A percentile compares a stretch with the other conserved stretches of the same genome.
phyloP scores from a whole-genome alignment of 306 rosid species.

The Cucurbita argyrosperma region DNA sequence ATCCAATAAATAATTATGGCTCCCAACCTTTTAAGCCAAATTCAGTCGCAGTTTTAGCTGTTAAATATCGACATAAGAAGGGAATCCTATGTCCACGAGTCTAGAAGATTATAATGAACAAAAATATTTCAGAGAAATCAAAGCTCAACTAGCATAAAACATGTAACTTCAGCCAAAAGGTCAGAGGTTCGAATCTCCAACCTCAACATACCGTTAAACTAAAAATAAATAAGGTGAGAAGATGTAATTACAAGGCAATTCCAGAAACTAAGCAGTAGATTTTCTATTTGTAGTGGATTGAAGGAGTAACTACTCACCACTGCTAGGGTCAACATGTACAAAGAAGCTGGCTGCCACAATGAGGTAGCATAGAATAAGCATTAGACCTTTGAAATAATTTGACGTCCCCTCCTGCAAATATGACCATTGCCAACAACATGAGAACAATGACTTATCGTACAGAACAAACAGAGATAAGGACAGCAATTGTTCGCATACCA shows the following conservation, averaged over 20 bases:
- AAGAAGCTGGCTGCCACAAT: conserved; percentile 91
- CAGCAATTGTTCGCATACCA: background rate
- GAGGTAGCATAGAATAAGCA: conserved; percentile 87
- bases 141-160: no score
- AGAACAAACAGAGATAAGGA: background rate
- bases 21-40: background rate
- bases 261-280: background rate
- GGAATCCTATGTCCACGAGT: background rate
- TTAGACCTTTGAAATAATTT: conserved; percentile 82
- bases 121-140: background rate
- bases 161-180: no score
- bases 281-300: background rate
- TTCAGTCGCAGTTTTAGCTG: background rate
- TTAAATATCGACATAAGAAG: background rate
- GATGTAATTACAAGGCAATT: background rate
- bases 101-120: background rate
- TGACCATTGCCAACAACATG: background rate
- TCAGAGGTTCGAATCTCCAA: no score
- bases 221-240: background rate
- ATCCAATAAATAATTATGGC: background rate
- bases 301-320: conserved; percentile 37
- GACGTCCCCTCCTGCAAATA: conserved; percentile 76
- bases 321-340: conserved; percentile 67
- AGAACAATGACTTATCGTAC: background rate
- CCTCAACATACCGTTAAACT: no score